These are phyloP conservation scores for Galeopsis tetrahit DNA, from an alignment of 257 asterid species.

Conservation along the genomic window DNA sequence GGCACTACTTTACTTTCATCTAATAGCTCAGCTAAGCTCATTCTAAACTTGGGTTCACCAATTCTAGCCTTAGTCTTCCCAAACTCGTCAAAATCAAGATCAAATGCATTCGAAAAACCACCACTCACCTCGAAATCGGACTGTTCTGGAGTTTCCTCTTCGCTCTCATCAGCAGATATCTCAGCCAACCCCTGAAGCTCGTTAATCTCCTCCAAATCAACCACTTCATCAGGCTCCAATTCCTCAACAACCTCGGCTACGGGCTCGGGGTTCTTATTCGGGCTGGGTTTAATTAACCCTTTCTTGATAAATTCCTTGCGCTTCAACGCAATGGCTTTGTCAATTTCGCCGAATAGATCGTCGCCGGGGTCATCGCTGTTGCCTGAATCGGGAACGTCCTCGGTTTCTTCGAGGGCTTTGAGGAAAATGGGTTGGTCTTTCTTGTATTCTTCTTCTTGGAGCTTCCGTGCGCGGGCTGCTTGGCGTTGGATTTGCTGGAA, in stretches of 20 bases:
- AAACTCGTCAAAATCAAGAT: conserved; percentile 78
- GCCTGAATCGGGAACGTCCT: conserved; percentile 44
- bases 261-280: conserved; percentile 39
- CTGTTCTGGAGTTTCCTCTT: conserved; percentile 44
- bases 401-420: conserved; percentile 80
- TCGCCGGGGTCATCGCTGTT: conserved; percentile 57
- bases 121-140: conserved; percentile 71
- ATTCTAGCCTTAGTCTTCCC: conserved; percentile 69
- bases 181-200: conserved; percentile 68
- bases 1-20: conserved; percentile 95
- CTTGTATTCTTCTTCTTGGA: conserved; percentile 68
- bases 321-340: conserved; percentile 85
- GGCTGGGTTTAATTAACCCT: conserved; percentile 69
- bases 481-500: conserved; percentile 93
- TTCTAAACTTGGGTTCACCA: conserved; percentile 77
- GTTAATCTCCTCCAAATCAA: conserved; percentile 87
- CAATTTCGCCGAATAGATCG: conserved; percentile 92
- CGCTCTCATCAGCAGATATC: conserved; percentile 49
- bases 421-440: conserved; percentile 67
- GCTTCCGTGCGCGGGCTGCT: conserved; percentile 69
- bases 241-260: conserved; percentile 56
- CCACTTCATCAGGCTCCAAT: conserved; percentile 87
- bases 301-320: conserved; percentile 82
- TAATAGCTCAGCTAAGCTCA: conserved; percentile 86
- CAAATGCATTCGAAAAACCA: conserved; percentile 58